Conservation (phyloP, 2,329 filamentous ascomycete genomes). For the Alternaria hordeiaustralica region DNA sequence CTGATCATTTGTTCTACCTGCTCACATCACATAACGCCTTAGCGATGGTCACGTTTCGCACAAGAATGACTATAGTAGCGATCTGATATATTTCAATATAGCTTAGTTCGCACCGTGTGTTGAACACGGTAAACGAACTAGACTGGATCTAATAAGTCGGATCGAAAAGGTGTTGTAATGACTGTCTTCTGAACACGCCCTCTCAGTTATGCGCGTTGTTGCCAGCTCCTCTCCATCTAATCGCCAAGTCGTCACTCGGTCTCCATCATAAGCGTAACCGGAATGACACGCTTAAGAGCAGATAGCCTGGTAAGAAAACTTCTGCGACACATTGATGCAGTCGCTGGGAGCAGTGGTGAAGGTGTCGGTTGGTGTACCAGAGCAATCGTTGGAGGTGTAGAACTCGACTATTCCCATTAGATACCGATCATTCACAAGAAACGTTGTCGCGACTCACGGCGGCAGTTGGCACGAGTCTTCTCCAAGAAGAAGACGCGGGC, state of each 20-base stretch:
- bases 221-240: not conserved
- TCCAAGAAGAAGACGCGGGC: constrained; percentile 7
- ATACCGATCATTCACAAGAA: not conserved
- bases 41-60: not conserved
- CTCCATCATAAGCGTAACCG: not conserved
- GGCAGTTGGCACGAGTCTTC: constrained; percentile 8
- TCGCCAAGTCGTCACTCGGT: not conserved
- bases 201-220: not conserved
- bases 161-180: not conserved
- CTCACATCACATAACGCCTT: not conserved
- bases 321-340: constrained; percentile 4
- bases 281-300: not conserved
- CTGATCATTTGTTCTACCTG: not conserved
- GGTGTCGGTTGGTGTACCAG: not conserved
- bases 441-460: not conserved
- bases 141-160: not conserved
- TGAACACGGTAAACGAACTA: not conserved
- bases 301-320: constrained; percentile 6
- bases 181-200: not conserved
- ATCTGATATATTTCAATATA: not conserved
- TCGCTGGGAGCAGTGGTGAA: constrained; percentile 6
- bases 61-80: not conserved
- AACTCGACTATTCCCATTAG: constrained; percentile 1
- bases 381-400: not conserved
- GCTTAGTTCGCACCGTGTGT: not conserved